These are phyloP conservation scores for Conticribra guillardii DNA, from an alignment of 108 stramenopile genomes.

Conservation along the genomic window DNA sequence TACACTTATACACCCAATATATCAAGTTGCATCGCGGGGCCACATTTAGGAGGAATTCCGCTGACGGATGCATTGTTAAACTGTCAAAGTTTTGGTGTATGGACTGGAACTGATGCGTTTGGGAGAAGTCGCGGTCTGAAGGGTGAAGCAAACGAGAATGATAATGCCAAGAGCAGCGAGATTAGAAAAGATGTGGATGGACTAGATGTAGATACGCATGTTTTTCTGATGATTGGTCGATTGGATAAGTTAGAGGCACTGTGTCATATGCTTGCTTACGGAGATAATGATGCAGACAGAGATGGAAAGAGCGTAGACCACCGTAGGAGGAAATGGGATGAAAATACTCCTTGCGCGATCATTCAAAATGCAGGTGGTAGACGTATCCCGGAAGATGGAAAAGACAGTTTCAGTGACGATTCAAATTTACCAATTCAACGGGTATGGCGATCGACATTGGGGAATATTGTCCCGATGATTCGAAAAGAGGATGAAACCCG, in stretches of 20 bases:
- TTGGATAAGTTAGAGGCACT: slow-evolving; percentile 50
- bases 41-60: slow-evolving; percentile 48
- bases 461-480: slow-evolving; percentile 31
- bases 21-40: slow-evolving; percentile 47
- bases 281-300: not conserved
- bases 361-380: slow-evolving; percentile 49
- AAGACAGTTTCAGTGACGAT: too few relatives aligned
- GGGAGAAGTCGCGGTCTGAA: slow-evolving; percentile 25
- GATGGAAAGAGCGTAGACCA: not conserved
- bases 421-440: slow-evolving; percentile 35
- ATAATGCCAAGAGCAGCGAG: not conserved
- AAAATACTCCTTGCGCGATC: slow-evolving; percentile 37
- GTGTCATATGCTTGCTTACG: slow-evolving; percentile 19
- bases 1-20: slow-evolving; percentile 44
- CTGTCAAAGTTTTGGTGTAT: slow-evolving; percentile 52
- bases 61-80: slow-evolving; percentile 38
- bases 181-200: slow-evolving; percentile 8
- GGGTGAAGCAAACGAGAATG: too few relatives aligned
- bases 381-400: too few relatives aligned
- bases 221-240: slow-evolving; percentile 50
- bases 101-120: slow-evolving; percentile 48
- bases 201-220: slow-evolving; percentile 38
- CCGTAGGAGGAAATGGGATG: slow-evolving; percentile 19
- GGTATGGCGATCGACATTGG: slow-evolving; percentile 39
- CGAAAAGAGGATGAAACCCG: slow-evolving; percentile 28